Evolutionary conservation across 805 yeast species (phyloP).

Genomic region (Kodamaea lidongshanica): DNA sequence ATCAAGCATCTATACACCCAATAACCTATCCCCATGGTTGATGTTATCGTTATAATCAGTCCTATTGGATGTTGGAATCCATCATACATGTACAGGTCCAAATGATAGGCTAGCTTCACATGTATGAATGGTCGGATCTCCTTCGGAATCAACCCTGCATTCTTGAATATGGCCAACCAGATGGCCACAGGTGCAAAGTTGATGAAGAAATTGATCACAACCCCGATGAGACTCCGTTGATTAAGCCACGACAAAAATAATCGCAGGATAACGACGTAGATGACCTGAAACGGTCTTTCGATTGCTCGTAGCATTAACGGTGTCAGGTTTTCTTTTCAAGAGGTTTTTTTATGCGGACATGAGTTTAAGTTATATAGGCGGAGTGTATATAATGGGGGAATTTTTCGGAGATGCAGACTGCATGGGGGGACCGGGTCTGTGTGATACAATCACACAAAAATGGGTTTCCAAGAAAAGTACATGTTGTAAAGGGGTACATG

Average conservation of each 20-base stretch:
- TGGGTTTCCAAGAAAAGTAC: too few relatives aligned
- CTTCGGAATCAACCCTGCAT: slow-evolving; percentile 53
- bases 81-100: slow-evolving; percentile 37
- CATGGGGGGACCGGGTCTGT: too few relatives aligned
- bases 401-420: too few relatives aligned
- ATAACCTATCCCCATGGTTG: too few relatives aligned
- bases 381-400: too few relatives aligned
- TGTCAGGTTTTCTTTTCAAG: too few relatives aligned
- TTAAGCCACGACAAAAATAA: slow-evolving; percentile 28
- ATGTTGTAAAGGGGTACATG: too few relatives aligned
- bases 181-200: slow-evolving; percentile 49
- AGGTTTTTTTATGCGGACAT: too few relatives aligned
- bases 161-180: slow-evolving; percentile 54
- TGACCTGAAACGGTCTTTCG: slow-evolving; percentile 6
- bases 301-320: slow-evolving; percentile 4
- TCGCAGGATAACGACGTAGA: slow-evolving; percentile 9
- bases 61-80: slow-evolving; percentile 5
- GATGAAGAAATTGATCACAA: slow-evolving; percentile 39
- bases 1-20: too few relatives aligned
- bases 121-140: slow-evolving; percentile 48
- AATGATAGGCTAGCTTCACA: slow-evolving; percentile 39
- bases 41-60: slow-evolving; percentile 1
- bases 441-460: too few relatives aligned
- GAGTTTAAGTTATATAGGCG: too few relatives aligned
- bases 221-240: slow-evolving; percentile 30